Percentiles rank a stretch among this genome's conserved stretches.
phyloP scores from a whole-genome alignment of 495 filamentous ascomycete genomes.

The Massariosphaeria phaeospora region DNA sequence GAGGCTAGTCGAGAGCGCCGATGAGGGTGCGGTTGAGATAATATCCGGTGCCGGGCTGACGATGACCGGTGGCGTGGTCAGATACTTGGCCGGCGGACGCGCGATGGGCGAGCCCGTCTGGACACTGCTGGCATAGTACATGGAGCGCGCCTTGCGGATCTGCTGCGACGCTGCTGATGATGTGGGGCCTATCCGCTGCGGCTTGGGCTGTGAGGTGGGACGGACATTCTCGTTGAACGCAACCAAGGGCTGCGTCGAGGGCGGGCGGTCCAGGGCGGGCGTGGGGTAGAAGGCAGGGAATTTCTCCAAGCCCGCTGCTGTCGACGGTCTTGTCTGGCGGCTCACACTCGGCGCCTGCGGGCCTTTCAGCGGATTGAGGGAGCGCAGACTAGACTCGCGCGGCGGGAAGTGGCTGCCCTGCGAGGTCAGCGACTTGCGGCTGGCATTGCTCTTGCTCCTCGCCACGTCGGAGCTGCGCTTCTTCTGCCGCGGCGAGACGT shows the following conservation, averaged over 20 bases:
- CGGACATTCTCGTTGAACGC: slow-evolving; percentile 24
- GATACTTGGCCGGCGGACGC: slow-evolving; percentile 25
- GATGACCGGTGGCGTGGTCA: slow-evolving; percentile 16
- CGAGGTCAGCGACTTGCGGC: slow-evolving; percentile 22
- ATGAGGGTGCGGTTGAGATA: no score
- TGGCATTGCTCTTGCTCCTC: slow-evolving; percentile 25
- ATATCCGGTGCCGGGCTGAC: slow-evolving; percentile 11
- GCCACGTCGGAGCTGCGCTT: slow-evolving; percentile 5
- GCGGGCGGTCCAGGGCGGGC: not conserved
- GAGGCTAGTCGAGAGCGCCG: not conserved
- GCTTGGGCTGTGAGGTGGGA: slow-evolving; percentile 23
- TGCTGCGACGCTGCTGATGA: slow-evolving; percentile 18
- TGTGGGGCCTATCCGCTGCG: slow-evolving; percentile 7
- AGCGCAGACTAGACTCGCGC: slow-evolving; percentile 25
- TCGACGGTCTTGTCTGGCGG: not conserved
- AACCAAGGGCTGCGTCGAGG: slow-evolving; percentile 5
- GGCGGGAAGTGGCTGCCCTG: slow-evolving; percentile 32
- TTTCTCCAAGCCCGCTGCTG: slow-evolving; percentile 10
- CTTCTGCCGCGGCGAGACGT: slow-evolving; percentile 2
- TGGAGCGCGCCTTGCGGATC: slow-evolving; percentile 31
- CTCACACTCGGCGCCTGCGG: not conserved
- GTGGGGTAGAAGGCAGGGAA: slow-evolving; percentile 9
- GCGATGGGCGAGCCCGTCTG: slow-evolving; percentile 29
- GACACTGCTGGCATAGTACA: slow-evolving; percentile 32
- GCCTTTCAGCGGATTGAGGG: slow-evolving; percentile 6